Evolutionary conservation across 306 rosid species (phyloP).

Genomic region (Vigna nakashimae): DNA sequence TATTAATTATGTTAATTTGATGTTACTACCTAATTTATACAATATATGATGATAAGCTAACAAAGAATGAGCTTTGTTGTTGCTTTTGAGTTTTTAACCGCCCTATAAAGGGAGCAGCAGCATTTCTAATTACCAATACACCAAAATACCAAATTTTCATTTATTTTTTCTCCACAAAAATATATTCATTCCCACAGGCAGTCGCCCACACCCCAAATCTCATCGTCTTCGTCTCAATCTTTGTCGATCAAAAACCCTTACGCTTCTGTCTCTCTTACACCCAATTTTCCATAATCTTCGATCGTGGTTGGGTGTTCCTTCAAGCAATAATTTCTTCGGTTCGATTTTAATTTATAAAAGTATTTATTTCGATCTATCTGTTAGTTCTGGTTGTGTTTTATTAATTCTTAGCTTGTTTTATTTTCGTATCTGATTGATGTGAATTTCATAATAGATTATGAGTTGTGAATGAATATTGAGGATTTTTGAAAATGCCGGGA

Average conservation of each 20-base stretch:
- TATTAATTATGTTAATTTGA: background rate
- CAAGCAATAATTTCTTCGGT: background rate
- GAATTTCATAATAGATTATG: conserved; percentile 44
- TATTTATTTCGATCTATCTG: conserved; percentile 53
- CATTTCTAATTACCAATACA: conserved; percentile 36
- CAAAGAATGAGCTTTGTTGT: conserved; percentile 30
- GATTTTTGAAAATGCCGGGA: conserved; percentile 83
- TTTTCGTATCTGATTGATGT: conserved; percentile 42
- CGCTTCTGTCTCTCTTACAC: conserved; percentile 32
- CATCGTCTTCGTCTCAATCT: conserved; percentile 48
- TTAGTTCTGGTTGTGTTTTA: conserved; percentile 41
- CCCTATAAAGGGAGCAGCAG: conserved; percentile 19
- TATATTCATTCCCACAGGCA: conserved; percentile 50
- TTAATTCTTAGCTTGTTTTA: conserved; percentile 34
- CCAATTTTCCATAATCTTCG: conserved; percentile 41
- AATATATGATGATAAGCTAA: background rate
- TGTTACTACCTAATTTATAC: background rate
- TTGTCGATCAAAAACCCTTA: conserved; percentile 65
- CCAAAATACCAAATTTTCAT: conserved; percentile 33
- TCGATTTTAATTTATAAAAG: conserved; percentile 30
- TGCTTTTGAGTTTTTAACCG: conserved; percentile 47
- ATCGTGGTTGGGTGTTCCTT: conserved; percentile 37
- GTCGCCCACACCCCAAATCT: conserved; percentile 73
- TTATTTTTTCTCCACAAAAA: conserved; percentile 44
- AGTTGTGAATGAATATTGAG: conserved; percentile 50